Evolutionary conservation across 306 rosid genomes (phyloP), one percentile per base, ranked within the genome.

Genomic region (Malus fusca): DNA sequence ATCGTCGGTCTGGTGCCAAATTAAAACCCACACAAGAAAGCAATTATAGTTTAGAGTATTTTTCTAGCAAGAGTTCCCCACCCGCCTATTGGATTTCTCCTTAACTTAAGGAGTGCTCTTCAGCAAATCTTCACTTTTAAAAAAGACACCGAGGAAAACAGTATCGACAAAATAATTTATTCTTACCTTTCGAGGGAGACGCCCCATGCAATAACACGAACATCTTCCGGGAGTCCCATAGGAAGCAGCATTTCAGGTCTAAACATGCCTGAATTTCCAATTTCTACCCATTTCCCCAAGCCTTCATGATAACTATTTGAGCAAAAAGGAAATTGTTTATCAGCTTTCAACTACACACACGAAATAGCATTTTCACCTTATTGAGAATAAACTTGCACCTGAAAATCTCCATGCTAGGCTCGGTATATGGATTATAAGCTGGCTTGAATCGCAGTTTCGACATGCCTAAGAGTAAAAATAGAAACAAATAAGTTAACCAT

Each of bases 391-490:
- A 9, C 66, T 33, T 22, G 65, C 61, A 89, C 98, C 98, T 89
- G 85, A 95, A 95, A 80, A 95, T 89, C 83, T 95, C 98, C 98
- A 95, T 89, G 92, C 97, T 95, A 64, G 98, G 98, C 74, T 95
- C 98, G 3, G 98, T 95, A 77, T 95, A 95, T 2, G 97, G 98
- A 81, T 95, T 95, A 80, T 89, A 95, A 66, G 99, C 97, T 37
- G 99, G 99, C 80, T 95, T 95, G 88, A 95, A 95, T 65, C 88
- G 90, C 64, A 85, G 83, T 72, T 95, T 87, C 8, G 89, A 81
- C 98, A 95, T 89, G 81, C 98, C 97, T 92, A 86, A 82, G 77
- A 75, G 66, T 80, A 19, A 71, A 0, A 4, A 37, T 14, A 25
- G n/a, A 66, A 28, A 33, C 11, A 22, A n/a, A 71, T 4, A 58